These are phyloP conservation scores for Zoysia japonica DNA, from an alignment of 176 grass and related monocot species.

Conservation along the genomic window DNA sequence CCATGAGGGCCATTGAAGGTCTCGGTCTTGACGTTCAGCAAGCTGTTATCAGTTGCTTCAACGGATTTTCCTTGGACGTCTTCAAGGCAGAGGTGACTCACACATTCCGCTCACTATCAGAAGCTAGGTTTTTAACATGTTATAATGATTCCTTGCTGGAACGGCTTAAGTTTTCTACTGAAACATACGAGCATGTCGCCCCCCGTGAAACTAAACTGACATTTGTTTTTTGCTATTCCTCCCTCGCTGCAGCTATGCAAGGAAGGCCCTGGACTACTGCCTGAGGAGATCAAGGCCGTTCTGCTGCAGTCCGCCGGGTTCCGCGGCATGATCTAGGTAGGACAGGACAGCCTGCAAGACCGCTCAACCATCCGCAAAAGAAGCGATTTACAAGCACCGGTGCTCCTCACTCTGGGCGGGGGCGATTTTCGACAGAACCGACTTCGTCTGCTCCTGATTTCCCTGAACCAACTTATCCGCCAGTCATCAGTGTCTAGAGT, in stretches of 20 bases:
- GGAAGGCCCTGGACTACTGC: slow-evolving; percentile 66
- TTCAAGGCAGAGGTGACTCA: slow-evolving; percentile 88
- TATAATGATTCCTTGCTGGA: not conserved
- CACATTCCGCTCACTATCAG: not conserved
- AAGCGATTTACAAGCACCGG: slow-evolving; percentile 24
- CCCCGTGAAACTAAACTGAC: slow-evolving; percentile 21
- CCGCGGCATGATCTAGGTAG: slow-evolving; percentile 46
- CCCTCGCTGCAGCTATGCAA: slow-evolving; percentile 73
- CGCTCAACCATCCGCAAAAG: not conserved
- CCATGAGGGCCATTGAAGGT: slow-evolving; percentile 84
- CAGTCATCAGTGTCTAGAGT: slow-evolving; percentile 25
- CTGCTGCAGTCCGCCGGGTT: slow-evolving; percentile 77
- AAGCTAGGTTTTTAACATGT: not conserved
- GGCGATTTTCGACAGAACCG: slow-evolving; percentile 16
- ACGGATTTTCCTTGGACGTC: slow-evolving; percentile 83
- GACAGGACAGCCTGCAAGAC: not conserved
- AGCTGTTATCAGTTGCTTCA: slow-evolving; percentile 97
- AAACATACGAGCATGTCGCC: not conserved
- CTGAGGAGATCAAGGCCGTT: slow-evolving; percentile 89
- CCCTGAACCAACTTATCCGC: slow-evolving; percentile 8
- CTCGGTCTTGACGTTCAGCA: slow-evolving; percentile 94
- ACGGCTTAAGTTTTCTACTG: not conserved
- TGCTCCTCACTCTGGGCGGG: not conserved
- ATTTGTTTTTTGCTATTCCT: not conserved
- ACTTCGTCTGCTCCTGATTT: slow-evolving; percentile 11